Percentiles rank a stretch among this genome's conserved stretches.
Conservation (phyloP, 768 basidiomycete species). For the Boletus pseudo-olivaceus region DNA sequence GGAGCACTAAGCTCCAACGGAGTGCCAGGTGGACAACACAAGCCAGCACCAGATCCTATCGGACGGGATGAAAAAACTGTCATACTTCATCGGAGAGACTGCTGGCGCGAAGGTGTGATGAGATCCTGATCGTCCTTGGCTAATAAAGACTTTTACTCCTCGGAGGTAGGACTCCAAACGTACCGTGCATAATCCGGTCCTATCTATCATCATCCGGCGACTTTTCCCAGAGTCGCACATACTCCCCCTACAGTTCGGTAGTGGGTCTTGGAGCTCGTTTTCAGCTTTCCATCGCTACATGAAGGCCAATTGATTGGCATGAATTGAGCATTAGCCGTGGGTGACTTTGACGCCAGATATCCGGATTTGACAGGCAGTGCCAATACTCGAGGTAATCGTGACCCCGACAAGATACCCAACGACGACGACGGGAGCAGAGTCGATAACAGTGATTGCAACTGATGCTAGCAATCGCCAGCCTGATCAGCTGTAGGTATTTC, state of each 20-base stretch:
- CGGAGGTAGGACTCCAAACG: too few relatives aligned
- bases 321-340: background rate
- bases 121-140: too few relatives aligned
- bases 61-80: background rate
- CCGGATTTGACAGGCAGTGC: background rate
- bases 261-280: too few relatives aligned
- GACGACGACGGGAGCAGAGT: background rate
- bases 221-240: background rate
- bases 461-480: too few relatives aligned
- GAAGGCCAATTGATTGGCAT: too few relatives aligned
- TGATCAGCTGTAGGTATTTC: background rate
- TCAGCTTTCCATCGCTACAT: background rate
- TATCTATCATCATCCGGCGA: background rate
- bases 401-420: too few relatives aligned
- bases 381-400: too few relatives aligned
- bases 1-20: conserved; percentile 1
- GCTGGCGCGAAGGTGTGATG: background rate
- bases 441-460: background rate
- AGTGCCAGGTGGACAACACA: background rate
- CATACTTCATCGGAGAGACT: background rate
- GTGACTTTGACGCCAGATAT: background rate
- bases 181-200: background rate
- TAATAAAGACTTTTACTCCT: too few relatives aligned
- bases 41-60: background rate
- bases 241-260: background rate